Percentiles rank a stretch among this genome's conserved stretches.
Conservation (phyloP, 2,329 filamentous ascomycete genomes). For the Leptosphaerulina australis region DNA sequence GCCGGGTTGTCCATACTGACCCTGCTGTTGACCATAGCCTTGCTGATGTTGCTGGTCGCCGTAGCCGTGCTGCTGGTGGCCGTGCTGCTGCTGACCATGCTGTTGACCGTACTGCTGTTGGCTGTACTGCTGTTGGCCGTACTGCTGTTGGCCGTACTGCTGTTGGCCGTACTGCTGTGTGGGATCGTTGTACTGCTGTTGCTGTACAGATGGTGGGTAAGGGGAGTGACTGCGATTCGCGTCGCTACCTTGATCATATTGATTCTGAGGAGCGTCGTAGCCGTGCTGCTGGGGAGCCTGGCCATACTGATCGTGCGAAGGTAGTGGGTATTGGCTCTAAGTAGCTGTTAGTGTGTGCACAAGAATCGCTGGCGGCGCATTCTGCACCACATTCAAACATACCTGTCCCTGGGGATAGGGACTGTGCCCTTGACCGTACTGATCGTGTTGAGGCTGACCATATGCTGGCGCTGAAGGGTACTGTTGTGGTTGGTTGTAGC, state of each 20-base stretch:
- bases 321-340: slow-evolving; percentile 38
- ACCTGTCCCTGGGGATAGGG: slow-evolving; percentile 40
- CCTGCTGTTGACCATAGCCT: slow-evolving; percentile 18
- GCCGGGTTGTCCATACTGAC: slow-evolving; percentile 50
- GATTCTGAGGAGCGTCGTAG: slow-evolving; percentile 39
- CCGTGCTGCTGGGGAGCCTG: slow-evolving; percentile 33
- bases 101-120: slow-evolving; percentile 34
- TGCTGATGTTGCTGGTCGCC: slow-evolving; percentile 39
- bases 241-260: slow-evolving; percentile 44
- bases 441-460: slow-evolving; percentile 36
- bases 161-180: slow-evolving; percentile 32
- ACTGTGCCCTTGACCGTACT: slow-evolving; percentile 39
- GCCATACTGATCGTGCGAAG: slow-evolving; percentile 37
- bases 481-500: slow-evolving; percentile 33
- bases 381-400: slow-evolving; percentile 11
- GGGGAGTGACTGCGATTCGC: slow-evolving; percentile 46
- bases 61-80: slow-evolving; percentile 32
- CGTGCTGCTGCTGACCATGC: slow-evolving; percentile 28
- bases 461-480: slow-evolving; percentile 26
- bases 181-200: slow-evolving; percentile 32
- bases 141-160: slow-evolving; percentile 27
- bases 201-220: slow-evolving; percentile 41
- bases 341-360: slow-evolving; percentile 19
- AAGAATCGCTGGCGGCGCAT: slow-evolving; percentile 16
- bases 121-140: slow-evolving; percentile 37